Evolutionary conservation across 2,329 filamentous ascomycete genomes (phyloP), one percentile per base, ranked within the genome.

Genomic region (Colletotrichum sp.): DNA sequence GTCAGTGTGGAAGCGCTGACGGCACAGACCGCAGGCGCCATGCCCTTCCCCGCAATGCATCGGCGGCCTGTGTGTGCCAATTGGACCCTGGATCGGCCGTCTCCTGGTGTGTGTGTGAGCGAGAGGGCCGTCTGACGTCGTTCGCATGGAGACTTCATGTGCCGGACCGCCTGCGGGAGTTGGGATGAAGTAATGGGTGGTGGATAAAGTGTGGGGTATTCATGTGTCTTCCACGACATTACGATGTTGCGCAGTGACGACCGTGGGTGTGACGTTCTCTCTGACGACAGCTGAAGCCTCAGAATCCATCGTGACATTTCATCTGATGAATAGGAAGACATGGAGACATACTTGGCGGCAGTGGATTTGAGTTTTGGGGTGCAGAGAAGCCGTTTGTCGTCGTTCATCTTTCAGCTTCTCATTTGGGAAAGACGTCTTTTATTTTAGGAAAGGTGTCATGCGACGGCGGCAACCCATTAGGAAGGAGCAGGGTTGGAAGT

Each of bases 111-210:
- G n/a, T 26, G 30, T 28, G 58, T 28, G n/a, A 18, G 26, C 18
- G 64, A 38, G 48, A 18, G 12, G 26, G 16, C 30, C 43, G 38
- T 74, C 71, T 74, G 71, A 74, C 66, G 71, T 74, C 71, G 67
- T 74, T 64, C 69, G 30, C 58, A 56, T 64, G 56, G 28, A 55
- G 30, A 30, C 67, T 28, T 36, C 16, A 24, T 52, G 24, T 52
- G 34, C 67, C 67, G 32, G 43, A 43, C 55, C 15, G 56, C 38
- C 43, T 36, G 34, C n/a, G 12, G 15, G n/a, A 36, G 24, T 48
- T 64, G 48, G 43, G 34, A 70, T 60, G 71, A 65, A 34, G 66
- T 21, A 73, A 56, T 64, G 21, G 30, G 61, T 32, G 56, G 21
- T 48, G 56, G 26, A n/a, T 24, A 15, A 21, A 58, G 62, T 66